Conservation (phyloP, 352 stramenopile genomes). For the Saprolegnia diclina region DNA sequence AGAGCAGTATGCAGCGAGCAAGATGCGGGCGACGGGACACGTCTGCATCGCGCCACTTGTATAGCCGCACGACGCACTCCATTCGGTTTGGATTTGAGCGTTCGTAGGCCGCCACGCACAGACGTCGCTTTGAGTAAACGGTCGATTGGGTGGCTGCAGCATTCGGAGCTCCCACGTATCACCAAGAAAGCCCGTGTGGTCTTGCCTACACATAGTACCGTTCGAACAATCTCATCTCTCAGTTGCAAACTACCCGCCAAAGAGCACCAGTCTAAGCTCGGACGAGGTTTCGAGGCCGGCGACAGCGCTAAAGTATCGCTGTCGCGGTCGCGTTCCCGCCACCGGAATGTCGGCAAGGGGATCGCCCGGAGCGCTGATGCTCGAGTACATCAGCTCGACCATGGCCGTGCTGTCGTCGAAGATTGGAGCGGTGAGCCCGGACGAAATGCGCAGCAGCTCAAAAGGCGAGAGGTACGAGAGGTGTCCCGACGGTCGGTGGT, state of each 20-base stretch:
- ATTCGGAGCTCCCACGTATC: conserved; percentile 55
- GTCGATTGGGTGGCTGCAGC: conserved; percentile 24
- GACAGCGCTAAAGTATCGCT: neutral
- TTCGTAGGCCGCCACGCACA: conserved; percentile 52
- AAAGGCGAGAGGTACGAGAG: conserved; percentile 8
- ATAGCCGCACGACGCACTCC: conserved; percentile 43
- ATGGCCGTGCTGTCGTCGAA: neutral
- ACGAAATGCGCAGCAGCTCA: neutral
- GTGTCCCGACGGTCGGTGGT: conserved; percentile 1
- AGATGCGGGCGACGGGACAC: conserved; percentile 42
- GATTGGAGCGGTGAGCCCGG: neutral
- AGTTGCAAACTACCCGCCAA: conserved; percentile 34
- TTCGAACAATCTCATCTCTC: neutral
- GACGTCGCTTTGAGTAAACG: conserved; percentile 33
- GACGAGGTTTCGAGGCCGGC: conserved; percentile 2
- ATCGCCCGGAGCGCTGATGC: neutral
- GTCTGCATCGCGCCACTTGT: conserved; percentile 26
- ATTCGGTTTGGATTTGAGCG: conserved; percentile 32
- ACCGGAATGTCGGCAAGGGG: conserved; percentile 15
- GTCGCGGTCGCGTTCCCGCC: conserved; percentile 4
- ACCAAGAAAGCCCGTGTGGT: conserved; percentile 49
- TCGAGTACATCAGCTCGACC: neutral
- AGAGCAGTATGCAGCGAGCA: conserved; percentile 52
- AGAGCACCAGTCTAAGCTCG: conserved; percentile 38
- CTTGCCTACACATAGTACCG: conserved; percentile 31